phyloP scores from a whole-genome alignment of 2,329 filamentous ascomycete species.

The Tolypocladium pustulatum region DNA sequence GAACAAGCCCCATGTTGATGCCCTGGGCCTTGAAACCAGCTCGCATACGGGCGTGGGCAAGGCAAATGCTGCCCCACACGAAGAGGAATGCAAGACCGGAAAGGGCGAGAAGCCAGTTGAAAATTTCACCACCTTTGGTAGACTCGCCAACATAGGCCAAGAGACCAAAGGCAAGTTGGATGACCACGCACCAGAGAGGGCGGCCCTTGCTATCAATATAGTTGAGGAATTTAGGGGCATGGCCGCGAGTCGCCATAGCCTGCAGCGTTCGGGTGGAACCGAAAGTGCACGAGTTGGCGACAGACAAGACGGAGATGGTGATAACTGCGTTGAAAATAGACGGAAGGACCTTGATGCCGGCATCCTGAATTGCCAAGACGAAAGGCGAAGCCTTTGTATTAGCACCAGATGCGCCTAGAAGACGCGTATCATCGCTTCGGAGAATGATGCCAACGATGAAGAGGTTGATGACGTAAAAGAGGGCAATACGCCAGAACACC shows the following conservation, averaged over 20 bases:
- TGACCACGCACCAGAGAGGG: constrained; percentile 55
- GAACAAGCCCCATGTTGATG: neutral
- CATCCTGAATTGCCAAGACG: constrained; percentile 6
- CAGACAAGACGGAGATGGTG: constrained; percentile 33
- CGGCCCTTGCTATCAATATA: constrained; percentile 72
- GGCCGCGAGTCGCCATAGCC: constrained; percentile 70
- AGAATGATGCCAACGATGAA: constrained; percentile 13
- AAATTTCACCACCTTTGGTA: constrained; percentile 47
- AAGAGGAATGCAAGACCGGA: constrained; percentile 61
- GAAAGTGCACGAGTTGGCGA: constrained; percentile 78
- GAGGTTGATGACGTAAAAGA: constrained; percentile 13
- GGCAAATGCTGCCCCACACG: constrained; percentile 67
- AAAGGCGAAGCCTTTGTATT: constrained; percentile 5
- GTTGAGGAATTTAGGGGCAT: constrained; percentile 26
- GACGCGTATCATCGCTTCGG: constrained; percentile 8
- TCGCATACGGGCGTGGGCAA: constrained; percentile 75
- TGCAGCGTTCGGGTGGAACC: constrained; percentile 79
- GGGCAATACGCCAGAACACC: constrained; percentile 12
- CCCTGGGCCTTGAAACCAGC: neutral
- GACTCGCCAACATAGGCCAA: constrained; percentile 57
- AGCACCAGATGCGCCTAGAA: neutral
- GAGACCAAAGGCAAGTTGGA: constrained; percentile 55
- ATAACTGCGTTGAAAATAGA: constrained; percentile 46
- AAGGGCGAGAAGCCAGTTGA: constrained; percentile 68
- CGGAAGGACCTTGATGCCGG: constrained; percentile 4